Evolutionary conservation across 2,329 filamentous ascomycete species (phyloP), one percentile per base, ranked within the genome.

Genomic region (Didymellaceae sp.): DNA sequence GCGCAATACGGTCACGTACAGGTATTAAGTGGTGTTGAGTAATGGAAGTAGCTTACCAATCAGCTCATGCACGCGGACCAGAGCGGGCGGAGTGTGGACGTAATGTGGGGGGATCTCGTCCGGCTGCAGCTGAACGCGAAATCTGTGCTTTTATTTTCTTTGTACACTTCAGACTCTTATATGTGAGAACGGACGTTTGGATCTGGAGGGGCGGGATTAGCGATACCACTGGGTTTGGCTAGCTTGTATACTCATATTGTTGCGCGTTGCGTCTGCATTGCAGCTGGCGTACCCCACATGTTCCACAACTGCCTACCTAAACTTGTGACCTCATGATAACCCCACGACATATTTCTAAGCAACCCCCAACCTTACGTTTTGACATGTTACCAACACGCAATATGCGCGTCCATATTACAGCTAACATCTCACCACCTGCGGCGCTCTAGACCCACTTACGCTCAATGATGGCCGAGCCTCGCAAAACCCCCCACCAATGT

Each of bases 1-100:
- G 51, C 68, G 70, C 45, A 68, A 65, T 38, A 61, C 68, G 6
- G 66, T 73, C 46, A 72, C 70, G 41, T 73, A 73, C 52, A 61
- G 70, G 53, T 73, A 72, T 54, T 73, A 64, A 56, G 30, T 24
- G 33, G 25, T 33, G 46, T 34, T 52, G 31, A n/a, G 20, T 41
- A n/a, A 42, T 44, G 26, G 32, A 10, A 32, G 21, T 41, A 17
- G 17, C 34, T 52, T 28, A 34, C 38, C 30, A 49, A 45, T 55
- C 42, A 25, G 24, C 24, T 35, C 47, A 35, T 34, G 30, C 47
- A 40, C n/a, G 4, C 35, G 47, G 48, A 45, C 48, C 16, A 37
- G n/a, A n/a, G n/a, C n/a, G n/a, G n/a, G n/a, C n/a, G n/a, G n/a
- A 25, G 37, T 30, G 31, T 42, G 48, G 48, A 41, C 41, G 35